Percentiles rank a stretch among this genome's conserved stretches.
phyloP scores from a whole-genome alignment of 23 red algal genomes.

The Agarophyton chilense region DNA sequence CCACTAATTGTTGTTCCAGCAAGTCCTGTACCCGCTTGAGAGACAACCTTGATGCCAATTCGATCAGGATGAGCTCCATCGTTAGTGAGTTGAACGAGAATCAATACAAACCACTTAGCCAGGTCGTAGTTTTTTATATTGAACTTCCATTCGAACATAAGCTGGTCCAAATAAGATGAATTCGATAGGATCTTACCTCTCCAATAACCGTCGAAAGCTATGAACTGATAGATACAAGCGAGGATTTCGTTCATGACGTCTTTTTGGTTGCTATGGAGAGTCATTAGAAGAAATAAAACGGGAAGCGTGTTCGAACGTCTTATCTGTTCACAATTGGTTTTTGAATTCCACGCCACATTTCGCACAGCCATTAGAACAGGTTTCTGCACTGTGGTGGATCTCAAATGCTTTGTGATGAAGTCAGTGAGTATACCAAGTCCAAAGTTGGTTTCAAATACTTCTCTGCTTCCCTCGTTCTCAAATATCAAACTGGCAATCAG shows the following conservation, averaged over 20 bases:
- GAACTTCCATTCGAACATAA: neutral
- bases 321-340: constrained; percentile 1
- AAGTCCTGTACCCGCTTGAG: too few species aligned
- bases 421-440: neutral
- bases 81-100: neutral
- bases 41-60: neutral
- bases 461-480: neutral
- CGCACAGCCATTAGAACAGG: neutral
- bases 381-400: neutral
- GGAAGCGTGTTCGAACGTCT: neutral
- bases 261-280: neutral
- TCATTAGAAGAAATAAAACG: constrained; percentile 5
- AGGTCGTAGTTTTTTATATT: neutral
- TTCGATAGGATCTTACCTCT: neutral
- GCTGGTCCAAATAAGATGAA: neutral
- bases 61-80: neutral
- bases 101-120: neutral
- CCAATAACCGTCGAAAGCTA: neutral
- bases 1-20: neutral
- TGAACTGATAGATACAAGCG: neutral
- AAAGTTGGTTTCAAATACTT: neutral
- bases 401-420: neutral
- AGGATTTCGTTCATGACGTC: constrained; percentile 18
- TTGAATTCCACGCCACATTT: neutral
- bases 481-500: constrained; percentile 5